Base-by-base conservation (phyloP, 371 early-diverging fungal species). In the Coemansia sp. region DNA sequence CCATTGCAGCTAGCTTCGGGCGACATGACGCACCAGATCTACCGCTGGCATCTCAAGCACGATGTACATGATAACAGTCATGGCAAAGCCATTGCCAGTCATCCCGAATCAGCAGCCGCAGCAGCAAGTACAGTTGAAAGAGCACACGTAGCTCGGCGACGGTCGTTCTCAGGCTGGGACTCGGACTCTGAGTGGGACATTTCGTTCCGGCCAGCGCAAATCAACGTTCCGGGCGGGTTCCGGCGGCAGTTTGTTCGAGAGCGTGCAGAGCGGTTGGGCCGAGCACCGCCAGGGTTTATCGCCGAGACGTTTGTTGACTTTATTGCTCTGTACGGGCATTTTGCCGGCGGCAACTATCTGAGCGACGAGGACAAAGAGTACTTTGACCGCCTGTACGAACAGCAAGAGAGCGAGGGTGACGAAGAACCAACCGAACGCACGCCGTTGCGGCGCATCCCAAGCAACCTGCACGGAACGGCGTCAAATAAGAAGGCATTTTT, bases 301-400 rank as follows among this genome's bases (percentile, higher is more conserved):
- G 92, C 96, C 5, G 84, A 87, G 61, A 91, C 89, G 68, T 97
- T 95, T 85, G 89, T 96, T 44, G 97, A 97, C 74, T 96, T 97
- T 68, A 82, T 97, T 59, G 92, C 90, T 46, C 84, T 97, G 49
- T 96, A 92, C 77, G 95, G 96, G 17, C 94, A 93, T 77, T 97
- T 94, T 84, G 98, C 94, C 9, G 98, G 97, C 39, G 97, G 94
- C 67, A 90, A 93, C 69, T 82, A 90, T 59, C 89, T 92, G 54
- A 91, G 91, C 60, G 92, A 88, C 39, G 91, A 92, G 63, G 93
- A 88, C 24, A 86, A 89, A n/a, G 86, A 87, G 39, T 86, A 71
- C 61, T 76, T 76, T 58, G 75, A 64, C 29, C 83, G 83, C n/a
- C 82, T 85, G 54, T 52, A 64, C 21, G 90, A 48, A 7, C 57